Evolutionary conservation across 2,329 filamentous ascomycete species (phyloP).

Genomic region (Incumbomyces delicatus): DNA sequence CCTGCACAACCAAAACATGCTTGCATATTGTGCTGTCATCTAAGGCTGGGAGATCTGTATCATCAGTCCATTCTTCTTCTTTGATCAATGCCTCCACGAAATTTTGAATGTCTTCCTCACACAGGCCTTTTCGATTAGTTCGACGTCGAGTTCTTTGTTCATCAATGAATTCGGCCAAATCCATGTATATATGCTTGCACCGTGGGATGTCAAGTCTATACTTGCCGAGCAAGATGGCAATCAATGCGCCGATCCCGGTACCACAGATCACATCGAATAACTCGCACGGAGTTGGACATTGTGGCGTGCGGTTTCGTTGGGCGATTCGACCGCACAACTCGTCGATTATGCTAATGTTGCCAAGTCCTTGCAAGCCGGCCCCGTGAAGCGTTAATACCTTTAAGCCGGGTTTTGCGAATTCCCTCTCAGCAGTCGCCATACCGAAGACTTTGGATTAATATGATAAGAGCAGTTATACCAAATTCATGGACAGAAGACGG

Average conservation of each 20-base stretch:
- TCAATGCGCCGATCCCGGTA: constrained; percentile 14
- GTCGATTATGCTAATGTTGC: constrained; percentile 13
- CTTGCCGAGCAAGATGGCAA: constrained; percentile 13
- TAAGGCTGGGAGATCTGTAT: neutral
- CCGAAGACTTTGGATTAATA: neutral
- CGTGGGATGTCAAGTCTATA: constrained; percentile 14
- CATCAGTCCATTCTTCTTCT: neutral
- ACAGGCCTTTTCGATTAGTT: neutral
- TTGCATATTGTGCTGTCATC: neutral
- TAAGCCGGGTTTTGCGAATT: neutral
- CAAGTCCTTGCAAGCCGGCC: constrained; percentile 14
- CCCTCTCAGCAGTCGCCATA: neutral
- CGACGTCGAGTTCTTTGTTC: neutral
- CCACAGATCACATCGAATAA: constrained; percentile 15
- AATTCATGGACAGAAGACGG: too few species aligned
- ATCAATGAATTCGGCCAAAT: constrained; percentile 9
- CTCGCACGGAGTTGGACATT: constrained; percentile 11
- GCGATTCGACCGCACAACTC: constrained; percentile 13
- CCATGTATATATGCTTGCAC: constrained; percentile 14
- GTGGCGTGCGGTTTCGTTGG: constrained; percentile 8
- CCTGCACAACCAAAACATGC: constrained; percentile 1
- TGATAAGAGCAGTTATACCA: neutral
- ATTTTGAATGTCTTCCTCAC: neutral
- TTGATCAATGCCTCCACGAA: constrained; percentile 3
- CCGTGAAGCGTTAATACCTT: constrained; percentile 15